Evolutionary conservation across 805 yeast genomes (phyloP), one percentile per base, ranked within the genome.

Genomic region (Ogataea pilisensis): DNA sequence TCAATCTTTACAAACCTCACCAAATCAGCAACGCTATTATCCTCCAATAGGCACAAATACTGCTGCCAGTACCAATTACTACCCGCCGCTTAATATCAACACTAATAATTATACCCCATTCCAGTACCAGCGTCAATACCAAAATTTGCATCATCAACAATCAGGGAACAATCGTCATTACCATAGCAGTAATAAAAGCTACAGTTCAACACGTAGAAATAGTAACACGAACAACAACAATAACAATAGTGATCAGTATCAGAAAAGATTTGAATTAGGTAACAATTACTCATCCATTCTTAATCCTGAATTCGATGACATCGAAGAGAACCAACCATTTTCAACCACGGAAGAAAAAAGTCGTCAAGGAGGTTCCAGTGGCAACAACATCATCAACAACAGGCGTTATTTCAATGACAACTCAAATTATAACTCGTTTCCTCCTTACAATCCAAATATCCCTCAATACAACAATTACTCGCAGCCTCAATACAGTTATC

Each of bases 261-360:
- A 41, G 30, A 37, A 30, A 19, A 41, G 42, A 25, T 31, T 31
- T 16, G 50, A 48, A 26, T 43, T 55, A 13, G 60, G 60, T 3
- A 55, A 55, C 40, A 53, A 55, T 37, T 55, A 55, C 38, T 49
- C 52, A 8, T 53, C 58, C 11, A 55, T 54, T 13, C 24, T 55
- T 29, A 47, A 51, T 34, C 54, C 57, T 9, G 54, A 53, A 30
- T 46, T 48, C 25, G 53, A 50, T 26, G 50, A 47, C 13, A 42
- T 40, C 5, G 36, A 44, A 19, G 14, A 29, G 5, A 14, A 5
- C 5, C 3, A 31, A 12, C 26, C 33, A 14, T 16, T 20, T n/a
- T 26, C 34, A 27, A 12, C 37, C 16, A 25, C 25, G 22, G 16
- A 32, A 17, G 27, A 22, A 24, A 24, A 11, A 24, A 24, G 11